These are phyloP conservation scores for Geotrichum aggregatum DNA, from an alignment of 1,139 yeast species.

Conservation along the genomic window DNA sequence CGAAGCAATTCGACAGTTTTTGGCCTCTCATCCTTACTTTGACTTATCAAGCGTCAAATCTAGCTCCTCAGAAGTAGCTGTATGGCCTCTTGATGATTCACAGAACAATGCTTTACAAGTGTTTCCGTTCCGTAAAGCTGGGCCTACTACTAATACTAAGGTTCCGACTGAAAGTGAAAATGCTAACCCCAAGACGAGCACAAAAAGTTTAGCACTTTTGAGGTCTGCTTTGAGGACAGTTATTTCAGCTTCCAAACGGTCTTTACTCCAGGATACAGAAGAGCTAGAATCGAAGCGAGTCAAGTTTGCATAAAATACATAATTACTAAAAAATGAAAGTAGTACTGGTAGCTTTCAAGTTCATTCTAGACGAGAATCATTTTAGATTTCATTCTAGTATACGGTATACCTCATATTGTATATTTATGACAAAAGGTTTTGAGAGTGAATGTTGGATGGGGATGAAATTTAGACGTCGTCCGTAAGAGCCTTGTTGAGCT, in stretches of 20 bases:
- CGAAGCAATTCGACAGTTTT: slow-evolving; percentile 10
- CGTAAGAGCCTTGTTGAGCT: slow-evolving; percentile 80
- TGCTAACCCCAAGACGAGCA: neutral
- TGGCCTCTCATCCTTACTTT: slow-evolving; percentile 16
- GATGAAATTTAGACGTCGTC: slow-evolving; percentile 40
- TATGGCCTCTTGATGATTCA: neutral
- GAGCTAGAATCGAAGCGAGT: slow-evolving; percentile 1
- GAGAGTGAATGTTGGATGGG: neutral
- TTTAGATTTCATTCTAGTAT: slow-evolving; percentile 4
- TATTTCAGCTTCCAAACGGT: neutral
- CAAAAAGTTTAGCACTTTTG: neutral
- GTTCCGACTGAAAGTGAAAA: too few species aligned
- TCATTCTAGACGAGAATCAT: neutral
- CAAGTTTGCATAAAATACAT: neutral
- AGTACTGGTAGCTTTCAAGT: neutral
- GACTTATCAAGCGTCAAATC: neutral
- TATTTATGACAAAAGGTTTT: slow-evolving; percentile 7
- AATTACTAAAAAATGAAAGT: neutral
- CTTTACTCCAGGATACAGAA: neutral
- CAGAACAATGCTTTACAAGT: neutral
- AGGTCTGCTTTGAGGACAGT: neutral
- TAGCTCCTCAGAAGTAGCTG: neutral
- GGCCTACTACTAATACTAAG: neutral
- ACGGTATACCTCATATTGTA: neutral
- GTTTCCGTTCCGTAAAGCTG: neutral